These are phyloP conservation scores for Fusarium annulatum DNA, from an alignment of 2,329 filamentous ascomycete species.

Conservation along the genomic window DNA sequence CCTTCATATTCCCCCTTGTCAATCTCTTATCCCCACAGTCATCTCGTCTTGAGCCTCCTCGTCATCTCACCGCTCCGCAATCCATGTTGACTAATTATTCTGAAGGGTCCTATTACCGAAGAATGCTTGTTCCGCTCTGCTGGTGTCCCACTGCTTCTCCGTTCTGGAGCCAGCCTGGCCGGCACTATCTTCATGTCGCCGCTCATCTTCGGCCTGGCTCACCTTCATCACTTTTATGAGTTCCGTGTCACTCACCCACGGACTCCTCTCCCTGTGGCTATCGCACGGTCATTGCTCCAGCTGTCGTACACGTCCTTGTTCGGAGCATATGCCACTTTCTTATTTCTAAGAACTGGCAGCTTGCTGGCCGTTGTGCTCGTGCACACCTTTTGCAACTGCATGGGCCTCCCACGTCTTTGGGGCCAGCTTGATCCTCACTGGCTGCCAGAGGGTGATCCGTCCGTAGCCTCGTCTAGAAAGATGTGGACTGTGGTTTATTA, in stretches of 20 bases:
- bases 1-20: conserved; percentile 28
- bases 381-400: conserved; percentile 92
- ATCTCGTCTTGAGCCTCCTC: conserved; percentile 32
- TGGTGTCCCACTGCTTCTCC: conserved; percentile 83
- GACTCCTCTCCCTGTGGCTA: conserved; percentile 69
- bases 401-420: conserved; percentile 89
- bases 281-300: conserved; percentile 82
- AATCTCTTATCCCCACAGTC: conserved; percentile 33
- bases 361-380: conserved; percentile 79
- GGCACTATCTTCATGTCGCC: conserved; percentile 84
- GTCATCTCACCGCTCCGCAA: conserved; percentile 39
- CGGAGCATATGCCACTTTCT: conserved; percentile 90
- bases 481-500: conserved; percentile 86
- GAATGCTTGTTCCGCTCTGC: conserved; percentile 93
- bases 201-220: conserved; percentile 90
- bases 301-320: conserved; percentile 93
- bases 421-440: conserved; percentile 73
- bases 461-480: conserved; percentile 38
- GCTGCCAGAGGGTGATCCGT: conserved; percentile 43
- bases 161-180: conserved; percentile 68
- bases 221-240: conserved; percentile 96
- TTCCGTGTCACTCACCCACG: conserved; percentile 84
- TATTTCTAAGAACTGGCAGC: conserved; percentile 87
- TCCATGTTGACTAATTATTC: conserved; percentile 17
- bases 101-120: conserved; percentile 85